Evolutionary conservation across 768 basidiomycete species (phyloP).

Genomic region (Termitomyces heimii): DNA sequence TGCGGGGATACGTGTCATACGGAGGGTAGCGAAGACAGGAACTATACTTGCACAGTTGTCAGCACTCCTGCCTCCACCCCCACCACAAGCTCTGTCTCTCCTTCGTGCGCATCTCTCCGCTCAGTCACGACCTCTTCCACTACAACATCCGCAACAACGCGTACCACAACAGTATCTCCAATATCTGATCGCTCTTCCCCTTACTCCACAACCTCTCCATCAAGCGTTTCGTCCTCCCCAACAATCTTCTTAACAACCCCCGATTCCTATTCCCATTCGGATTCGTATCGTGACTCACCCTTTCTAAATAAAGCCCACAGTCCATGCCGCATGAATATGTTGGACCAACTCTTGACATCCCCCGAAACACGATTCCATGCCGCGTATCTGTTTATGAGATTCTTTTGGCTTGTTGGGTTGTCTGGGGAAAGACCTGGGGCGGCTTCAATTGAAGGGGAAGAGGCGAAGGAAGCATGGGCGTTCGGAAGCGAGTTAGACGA

Average conservation of each 20-base stretch:
- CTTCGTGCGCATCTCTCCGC: not conserved
- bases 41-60: not conserved
- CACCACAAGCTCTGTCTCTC: not conserved
- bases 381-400: slow-evolving; percentile 52
- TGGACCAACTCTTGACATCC: slow-evolving; percentile 48
- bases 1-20: no score
- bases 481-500: slow-evolving; percentile 7
- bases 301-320: slow-evolving; percentile 8
- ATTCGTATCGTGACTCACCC: not conserved
- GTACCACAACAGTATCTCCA: not conserved
- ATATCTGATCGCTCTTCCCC: not conserved
- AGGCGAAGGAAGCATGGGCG: not conserved
- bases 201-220: not conserved
- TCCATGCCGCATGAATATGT: slow-evolving; percentile 25
- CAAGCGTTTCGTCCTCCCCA: slow-evolving; percentile 1
- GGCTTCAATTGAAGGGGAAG: not conserved
- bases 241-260: slow-evolving; percentile 6
- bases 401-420: slow-evolving; percentile 35
- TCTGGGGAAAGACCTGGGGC: not conserved
- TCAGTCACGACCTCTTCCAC: not conserved
- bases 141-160: not conserved
- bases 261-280: not conserved
- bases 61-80: not conserved
- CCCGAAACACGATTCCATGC: slow-evolving; percentile 64
- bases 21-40: not conserved